Base-by-base conservation (phyloP, 2,329 filamentous ascomycete genomes). In the Intubia oerlemansii region DNA sequence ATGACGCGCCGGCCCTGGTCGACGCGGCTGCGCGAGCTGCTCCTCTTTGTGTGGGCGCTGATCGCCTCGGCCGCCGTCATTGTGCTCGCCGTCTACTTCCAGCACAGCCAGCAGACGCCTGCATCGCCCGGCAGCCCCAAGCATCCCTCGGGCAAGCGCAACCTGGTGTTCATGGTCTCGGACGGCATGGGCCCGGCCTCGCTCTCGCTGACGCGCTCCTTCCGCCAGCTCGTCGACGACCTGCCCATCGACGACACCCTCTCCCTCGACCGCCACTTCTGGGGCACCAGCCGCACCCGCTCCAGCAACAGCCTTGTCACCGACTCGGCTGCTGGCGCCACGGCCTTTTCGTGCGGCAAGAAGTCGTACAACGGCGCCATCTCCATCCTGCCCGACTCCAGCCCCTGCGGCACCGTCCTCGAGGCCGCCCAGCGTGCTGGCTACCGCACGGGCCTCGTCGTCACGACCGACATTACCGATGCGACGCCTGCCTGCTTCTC, bases 291-390 rank as follows among this genome's bases (percentile, higher is more conserved):
- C 38, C 66, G 88, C 34, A 98, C 88, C 13, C 63, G 82, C 32
- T 91, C 80, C 29, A 73, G 68, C 39, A 81, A 66, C 43, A 85
- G 75, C 32, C 57, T 95, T 35, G 76, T 98, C 29, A 98, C 88
- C 2, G 88, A 98, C 51, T 91, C 79, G 34, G 88, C 88, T 5
- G 88, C 88, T n/a, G 88, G 88, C 21, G 88, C 88, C 4, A 98
- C 88, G 1, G 88, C 88, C 1, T 98, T 98, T 49, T 82, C 80
- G 3, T 98, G 88, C 44, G 85, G 70, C 13, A 54, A 62, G 45
- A 98, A 98, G 66, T 91, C 75, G 48, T 98, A 98, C 56, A 98
- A 98, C 45, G 82, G 82, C 27, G 88, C 88, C 39, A 95, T 98
- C 40, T 78, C 81, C 8, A 76, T 91, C 30, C 59, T 90, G 11